These are phyloP conservation scores for Cladorrhinum samala DNA, from an alignment of 495 filamentous ascomycete genomes.

Conservation along the genomic window DNA sequence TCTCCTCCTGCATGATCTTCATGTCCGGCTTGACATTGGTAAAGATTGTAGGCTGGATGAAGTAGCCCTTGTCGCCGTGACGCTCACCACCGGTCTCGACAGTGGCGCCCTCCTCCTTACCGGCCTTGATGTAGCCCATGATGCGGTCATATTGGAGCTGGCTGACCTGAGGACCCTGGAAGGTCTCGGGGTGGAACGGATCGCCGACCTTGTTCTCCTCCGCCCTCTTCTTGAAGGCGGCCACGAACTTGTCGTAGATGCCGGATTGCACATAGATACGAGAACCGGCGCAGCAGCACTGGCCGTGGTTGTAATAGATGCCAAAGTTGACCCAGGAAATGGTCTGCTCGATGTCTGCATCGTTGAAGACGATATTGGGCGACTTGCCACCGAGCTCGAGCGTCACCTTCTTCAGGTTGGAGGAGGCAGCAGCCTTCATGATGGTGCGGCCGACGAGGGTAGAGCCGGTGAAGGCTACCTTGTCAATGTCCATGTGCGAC, in stretches of 20 bases:
- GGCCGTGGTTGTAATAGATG: slow-evolving; percentile 98
- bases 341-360: slow-evolving; percentile 92
- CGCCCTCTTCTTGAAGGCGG: slow-evolving; percentile 82
- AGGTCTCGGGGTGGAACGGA: slow-evolving; percentile 79
- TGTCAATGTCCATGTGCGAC: slow-evolving; percentile 95
- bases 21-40: slow-evolving; percentile 80
- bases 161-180: slow-evolving; percentile 97
- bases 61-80: slow-evolving; percentile 86
- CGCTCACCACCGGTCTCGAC: slow-evolving; percentile 82
- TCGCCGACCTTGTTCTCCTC: slow-evolving; percentile 81
- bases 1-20: slow-evolving; percentile 99
- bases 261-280: slow-evolving; percentile 93
- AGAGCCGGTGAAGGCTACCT: slow-evolving; percentile 96
- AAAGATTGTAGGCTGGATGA: slow-evolving; percentile 98
- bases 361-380: slow-evolving; percentile 95
- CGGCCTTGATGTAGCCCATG: slow-evolving; percentile 93
- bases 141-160: slow-evolving; percentile 94
- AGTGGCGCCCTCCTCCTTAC: slow-evolving; percentile 81
- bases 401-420: slow-evolving; percentile 99
- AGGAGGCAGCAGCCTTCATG: slow-evolving; percentile 92
- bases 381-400: slow-evolving; percentile 97
- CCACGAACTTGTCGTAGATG: slow-evolving; percentile 92
- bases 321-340: slow-evolving; percentile 98
- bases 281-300: slow-evolving; percentile 96
- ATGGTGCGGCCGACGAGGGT: slow-evolving; percentile 84